Evolutionary conservation across 1,284 basidiomycete species (phyloP), one percentile per base, ranked within the genome.

Genomic region (Heterobasidion parviporum): DNA sequence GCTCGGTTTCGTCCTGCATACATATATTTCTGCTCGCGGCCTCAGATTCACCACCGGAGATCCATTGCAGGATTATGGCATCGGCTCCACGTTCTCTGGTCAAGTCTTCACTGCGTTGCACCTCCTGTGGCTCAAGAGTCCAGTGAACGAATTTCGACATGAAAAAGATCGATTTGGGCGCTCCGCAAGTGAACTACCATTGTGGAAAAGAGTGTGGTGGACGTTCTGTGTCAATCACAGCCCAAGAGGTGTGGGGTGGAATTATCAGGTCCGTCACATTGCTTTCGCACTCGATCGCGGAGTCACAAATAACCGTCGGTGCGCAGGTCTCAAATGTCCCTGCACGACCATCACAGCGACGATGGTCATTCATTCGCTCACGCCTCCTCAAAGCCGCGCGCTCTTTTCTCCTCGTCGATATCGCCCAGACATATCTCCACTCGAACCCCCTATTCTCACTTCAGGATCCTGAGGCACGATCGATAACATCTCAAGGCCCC

Each of bases 221-320:
- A n/a, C 59, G 8, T 43, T 53, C 18, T 56, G 59, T 53, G 33
- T 62, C 7, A 49, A 56, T 26, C 53, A 53, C 43, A 55, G 54
- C 12, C 53, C 56, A 4, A 57, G 63, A 33, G 63, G 63, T 4
- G 54, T 63, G 34, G 57, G 64, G 15, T 64, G 60, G 63, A 62
- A 57, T 55, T 60, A 62, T 54, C 54, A 59, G 56, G 63, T 64
- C 26, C 26, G 26, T 26, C 4, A 26, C 26, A 26, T 26, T 26
- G 5, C 26, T 5, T 26, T 6, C 26, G 6, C 26, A 0, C 26
- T 26, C 26, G 18, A 18, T 18, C 18, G 4, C 26, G 26, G 26
- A 26, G 26, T 26, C 26, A 26, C 26, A 26, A 26, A 5, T 26
- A 44, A 38, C 5, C 36, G 38, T n/a, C 34, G 2, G 10, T 43